Conservation (phyloP, 352 stramenopile species). For the Thalassiosira exigua region DNA sequence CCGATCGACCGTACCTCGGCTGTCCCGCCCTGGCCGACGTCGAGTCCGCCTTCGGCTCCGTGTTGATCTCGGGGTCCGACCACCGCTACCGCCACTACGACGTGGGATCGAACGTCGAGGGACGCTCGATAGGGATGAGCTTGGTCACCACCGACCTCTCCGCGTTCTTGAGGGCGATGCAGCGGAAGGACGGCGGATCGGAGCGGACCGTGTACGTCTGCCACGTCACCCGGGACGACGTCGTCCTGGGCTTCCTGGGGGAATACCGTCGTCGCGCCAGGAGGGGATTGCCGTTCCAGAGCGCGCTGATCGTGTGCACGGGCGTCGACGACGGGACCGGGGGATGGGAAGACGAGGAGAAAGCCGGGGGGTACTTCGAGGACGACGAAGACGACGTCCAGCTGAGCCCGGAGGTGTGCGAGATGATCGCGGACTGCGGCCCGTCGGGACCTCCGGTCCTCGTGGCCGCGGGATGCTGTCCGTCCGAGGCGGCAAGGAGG, state of each 20-base stretch:
- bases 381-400: slow-evolving; percentile 69
- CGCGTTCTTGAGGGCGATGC: slow-evolving; percentile 73
- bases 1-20: slow-evolving; percentile 77
- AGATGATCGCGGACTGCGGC: slow-evolving; percentile 73
- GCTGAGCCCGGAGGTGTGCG: slow-evolving; percentile 67
- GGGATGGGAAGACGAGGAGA: slow-evolving; percentile 67
- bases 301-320: slow-evolving; percentile 72
- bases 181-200: slow-evolving; percentile 56
- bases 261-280: slow-evolving; percentile 75
- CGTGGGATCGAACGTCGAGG: too few species aligned
- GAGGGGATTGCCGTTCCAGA: slow-evolving; percentile 69
- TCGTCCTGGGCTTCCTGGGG: slow-evolving; percentile 82
- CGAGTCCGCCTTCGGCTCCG: slow-evolving; percentile 73
- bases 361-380: slow-evolving; percentile 66
- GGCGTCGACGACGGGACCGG: slow-evolving; percentile 60
- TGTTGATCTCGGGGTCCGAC: slow-evolving; percentile 72
- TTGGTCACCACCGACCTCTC: slow-evolving; percentile 80
- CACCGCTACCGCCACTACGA: slow-evolving; percentile 81
- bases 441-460: slow-evolving; percentile 70
- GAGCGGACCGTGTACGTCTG: slow-evolving; percentile 81
- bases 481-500: slow-evolving; percentile 70
- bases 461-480: slow-evolving; percentile 58
- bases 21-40: slow-evolving; percentile 82
- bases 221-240: slow-evolving; percentile 82
- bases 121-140: too few species aligned